Conservation (phyloP, 2,329 filamentous ascomycete genomes). For the Cercospora sp. region DNA sequence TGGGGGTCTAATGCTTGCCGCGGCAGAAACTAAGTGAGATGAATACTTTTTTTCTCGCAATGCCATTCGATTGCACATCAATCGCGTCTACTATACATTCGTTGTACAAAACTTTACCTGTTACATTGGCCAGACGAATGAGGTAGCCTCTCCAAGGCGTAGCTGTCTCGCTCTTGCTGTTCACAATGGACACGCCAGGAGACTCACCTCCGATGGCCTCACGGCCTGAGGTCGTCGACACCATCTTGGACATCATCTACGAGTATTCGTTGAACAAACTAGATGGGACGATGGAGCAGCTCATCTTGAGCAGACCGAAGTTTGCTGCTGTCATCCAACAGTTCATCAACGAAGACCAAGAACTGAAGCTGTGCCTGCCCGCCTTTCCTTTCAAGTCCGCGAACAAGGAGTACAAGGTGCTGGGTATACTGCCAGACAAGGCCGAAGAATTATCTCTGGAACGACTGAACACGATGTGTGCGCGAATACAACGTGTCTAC, state of each 20-base stretch:
- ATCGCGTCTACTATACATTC: neutral
- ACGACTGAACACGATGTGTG: constrained; percentile 19
- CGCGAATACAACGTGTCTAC: constrained; percentile 19
- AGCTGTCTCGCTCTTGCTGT: neutral
- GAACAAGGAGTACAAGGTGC: constrained; percentile 21
- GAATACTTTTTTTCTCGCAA: neutral
- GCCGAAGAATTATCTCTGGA: constrained; percentile 22
- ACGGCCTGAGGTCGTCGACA: neutral
- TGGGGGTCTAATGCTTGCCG: neutral
- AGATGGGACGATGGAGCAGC: constrained; percentile 11
- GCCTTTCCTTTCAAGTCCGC: constrained; percentile 26
- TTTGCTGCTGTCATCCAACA: constrained; percentile 11
- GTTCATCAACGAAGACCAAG: constrained; percentile 7
- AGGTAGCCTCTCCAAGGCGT: neutral
- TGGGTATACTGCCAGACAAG: constrained; percentile 22
- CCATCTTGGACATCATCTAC: constrained; percentile 12
- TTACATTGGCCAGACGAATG: neutral
- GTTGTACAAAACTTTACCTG: neutral
- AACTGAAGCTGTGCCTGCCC: constrained; percentile 21
- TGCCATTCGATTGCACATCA: neutral
- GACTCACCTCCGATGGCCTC: neutral
- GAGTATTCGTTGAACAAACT: constrained; percentile 13
- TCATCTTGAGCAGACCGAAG: constrained; percentile 7
- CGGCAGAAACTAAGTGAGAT: neutral
- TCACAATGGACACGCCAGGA: neutral